phyloP scores from a whole-genome alignment of 305 asterid species.

The Solanum aculeatissimum region DNA sequence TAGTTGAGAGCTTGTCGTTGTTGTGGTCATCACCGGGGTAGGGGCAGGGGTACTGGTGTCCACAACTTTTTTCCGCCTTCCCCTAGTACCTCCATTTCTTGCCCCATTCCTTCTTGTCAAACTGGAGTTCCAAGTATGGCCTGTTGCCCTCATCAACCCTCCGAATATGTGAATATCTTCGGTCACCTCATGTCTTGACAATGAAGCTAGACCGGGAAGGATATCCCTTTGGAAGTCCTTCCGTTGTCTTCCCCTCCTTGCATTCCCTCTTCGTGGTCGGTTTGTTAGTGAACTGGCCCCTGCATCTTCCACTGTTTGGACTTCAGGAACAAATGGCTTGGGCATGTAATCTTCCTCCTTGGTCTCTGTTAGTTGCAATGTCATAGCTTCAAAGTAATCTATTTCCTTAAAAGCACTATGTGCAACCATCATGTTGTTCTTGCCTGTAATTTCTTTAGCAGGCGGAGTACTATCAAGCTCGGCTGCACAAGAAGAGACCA shows the following conservation, averaged over 20 bases:
- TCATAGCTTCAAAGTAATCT: slow-evolving; percentile 81
- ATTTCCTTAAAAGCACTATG: slow-evolving; percentile 28
- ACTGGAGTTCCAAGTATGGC: slow-evolving; percentile 59
- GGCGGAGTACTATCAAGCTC: slow-evolving; percentile 14
- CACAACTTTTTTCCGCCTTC: slow-evolving; percentile 46
- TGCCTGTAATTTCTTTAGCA: slow-evolving; percentile 9
- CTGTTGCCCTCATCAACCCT: slow-evolving; percentile 85
- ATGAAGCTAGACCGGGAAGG: slow-evolving; percentile 76
- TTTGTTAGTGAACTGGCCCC: slow-evolving; percentile 23
- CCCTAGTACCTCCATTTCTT: slow-evolving; percentile 51
- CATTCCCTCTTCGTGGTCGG: slow-evolving; percentile 65
- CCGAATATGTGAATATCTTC: slow-evolving; percentile 91
- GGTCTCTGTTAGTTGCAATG: slow-evolving; percentile 48
- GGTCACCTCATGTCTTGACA: slow-evolving; percentile 79
- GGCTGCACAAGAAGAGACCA: slow-evolving; percentile 19
- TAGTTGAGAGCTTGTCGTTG: slow-evolving; percentile 24
- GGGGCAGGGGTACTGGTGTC: slow-evolving; percentile 25
- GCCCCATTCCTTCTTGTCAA: slow-evolving; percentile 57
- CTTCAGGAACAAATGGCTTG: slow-evolving; percentile 47
- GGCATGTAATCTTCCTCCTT: slow-evolving; percentile 83
- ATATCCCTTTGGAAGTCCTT: slow-evolving; percentile 90
- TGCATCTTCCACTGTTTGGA: slow-evolving; percentile 29
- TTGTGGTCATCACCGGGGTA: slow-evolving; percentile 15
- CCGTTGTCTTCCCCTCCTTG: slow-evolving; percentile 88
- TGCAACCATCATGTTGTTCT: not conserved